Evolutionary conservation across 805 yeast species (phyloP).

Genomic region (Yarrowia yakushimensis): DNA sequence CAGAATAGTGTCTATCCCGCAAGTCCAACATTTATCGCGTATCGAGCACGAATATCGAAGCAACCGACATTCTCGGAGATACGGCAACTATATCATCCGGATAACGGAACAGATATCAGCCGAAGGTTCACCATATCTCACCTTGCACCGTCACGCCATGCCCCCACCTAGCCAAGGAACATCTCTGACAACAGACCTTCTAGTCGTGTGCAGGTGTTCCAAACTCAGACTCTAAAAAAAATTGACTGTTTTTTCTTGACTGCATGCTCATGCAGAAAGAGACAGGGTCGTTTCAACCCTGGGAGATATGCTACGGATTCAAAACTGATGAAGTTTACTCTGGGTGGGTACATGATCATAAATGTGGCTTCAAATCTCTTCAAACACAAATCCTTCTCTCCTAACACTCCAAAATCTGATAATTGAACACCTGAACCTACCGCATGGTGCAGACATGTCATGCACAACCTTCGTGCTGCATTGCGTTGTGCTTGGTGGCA

Average conservation of each 20-base stretch:
- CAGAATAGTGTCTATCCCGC: too few relatives aligned
- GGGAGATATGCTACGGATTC: too few relatives aligned
- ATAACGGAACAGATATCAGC: neutral
- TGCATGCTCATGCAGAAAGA: neutral
- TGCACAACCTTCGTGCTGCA: neutral
- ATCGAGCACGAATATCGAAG: too few relatives aligned
- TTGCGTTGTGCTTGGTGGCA: neutral
- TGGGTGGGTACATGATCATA: too few relatives aligned
- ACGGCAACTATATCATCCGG: neutral
- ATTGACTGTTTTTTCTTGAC: neutral
- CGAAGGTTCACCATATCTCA: neutral
- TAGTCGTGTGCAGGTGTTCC: slow-evolving; percentile 4
- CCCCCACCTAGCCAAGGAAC: neutral
- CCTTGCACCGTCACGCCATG: neutral
- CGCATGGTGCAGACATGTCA: neutral
- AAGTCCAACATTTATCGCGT: too few relatives aligned
- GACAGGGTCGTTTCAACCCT: neutral
- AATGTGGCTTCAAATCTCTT: too few relatives aligned
- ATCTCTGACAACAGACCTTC: neutral
- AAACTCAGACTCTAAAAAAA: neutral
- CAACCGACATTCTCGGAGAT: too few relatives aligned
- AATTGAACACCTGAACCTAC: neutral
- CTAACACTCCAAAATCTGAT: too few relatives aligned
- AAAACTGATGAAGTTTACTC: too few relatives aligned
- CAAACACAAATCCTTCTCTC: neutral